Evolutionary conservation across 225 moss, liverwort and hornwort species (phyloP).

Genomic region (Sphagnum contortum): DNA sequence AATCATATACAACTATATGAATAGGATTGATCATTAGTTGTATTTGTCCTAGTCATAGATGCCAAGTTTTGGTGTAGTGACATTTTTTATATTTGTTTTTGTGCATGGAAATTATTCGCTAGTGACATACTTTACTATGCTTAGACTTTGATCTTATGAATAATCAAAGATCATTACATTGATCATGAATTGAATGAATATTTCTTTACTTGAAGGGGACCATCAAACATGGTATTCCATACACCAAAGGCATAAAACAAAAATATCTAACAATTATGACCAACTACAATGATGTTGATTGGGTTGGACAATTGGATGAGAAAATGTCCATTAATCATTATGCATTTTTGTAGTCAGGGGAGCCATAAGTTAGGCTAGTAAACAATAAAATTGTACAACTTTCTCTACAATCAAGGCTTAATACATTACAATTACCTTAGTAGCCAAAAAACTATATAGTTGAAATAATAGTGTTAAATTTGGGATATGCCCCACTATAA

Average conservation of each 20-base stretch:
- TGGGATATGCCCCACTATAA: neutral
- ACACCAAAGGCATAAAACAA: neutral
- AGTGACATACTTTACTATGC: no score
- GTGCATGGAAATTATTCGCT: no score
- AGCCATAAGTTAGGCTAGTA: neutral
- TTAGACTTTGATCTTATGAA: no score
- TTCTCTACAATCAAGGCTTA: neutral
- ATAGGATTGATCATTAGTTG: no score
- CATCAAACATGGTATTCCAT: neutral
- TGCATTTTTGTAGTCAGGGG: no score
- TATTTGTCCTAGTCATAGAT: no score
- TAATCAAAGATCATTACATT: neutral
- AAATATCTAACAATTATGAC: neutral
- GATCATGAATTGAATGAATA: neutral
- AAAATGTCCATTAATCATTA: no score
- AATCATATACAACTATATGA: no score
- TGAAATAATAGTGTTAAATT: neutral
- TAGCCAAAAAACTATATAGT: neutral
- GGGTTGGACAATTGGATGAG: neutral
- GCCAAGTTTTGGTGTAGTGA: no score
- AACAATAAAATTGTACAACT: neutral
- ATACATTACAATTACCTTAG: neutral
- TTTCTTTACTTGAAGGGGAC: neutral
- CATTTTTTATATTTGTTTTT: no score
- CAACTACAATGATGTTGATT: neutral